A percentile compares a stretch with the other conserved stretches of the same genome.
These are phyloP conservation scores for Dipteronia sinensis DNA, from an alignment of 345 rosid species.

Conservation along the genomic window DNA sequence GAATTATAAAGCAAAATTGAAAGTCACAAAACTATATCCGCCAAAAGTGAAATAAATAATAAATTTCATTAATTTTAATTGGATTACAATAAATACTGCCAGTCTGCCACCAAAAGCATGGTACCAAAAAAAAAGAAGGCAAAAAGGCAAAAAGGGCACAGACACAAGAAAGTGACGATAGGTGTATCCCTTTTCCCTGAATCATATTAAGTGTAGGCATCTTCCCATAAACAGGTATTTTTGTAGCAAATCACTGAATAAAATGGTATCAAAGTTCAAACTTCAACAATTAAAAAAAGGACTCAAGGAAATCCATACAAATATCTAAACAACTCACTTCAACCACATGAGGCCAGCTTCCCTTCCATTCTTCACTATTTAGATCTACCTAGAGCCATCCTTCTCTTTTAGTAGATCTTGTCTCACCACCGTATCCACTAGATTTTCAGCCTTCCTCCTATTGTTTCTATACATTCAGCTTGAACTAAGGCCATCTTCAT, in stretches of 20 bases:
- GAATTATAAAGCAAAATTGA: slow-evolving; percentile 12
- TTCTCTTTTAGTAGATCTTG: neutral
- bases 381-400: neutral
- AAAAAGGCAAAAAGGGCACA: neutral
- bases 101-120: neutral
- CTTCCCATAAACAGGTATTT: neutral
- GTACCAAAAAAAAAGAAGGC: neutral
- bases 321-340: slow-evolving; percentile 1
- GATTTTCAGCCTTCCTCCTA: neutral
- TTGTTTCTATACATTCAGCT: neutral
- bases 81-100: neutral
- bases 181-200: neutral
- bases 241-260: neutral
- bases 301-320: neutral
- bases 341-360: slow-evolving; percentile 1
- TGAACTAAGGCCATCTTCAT: neutral
- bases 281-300: neutral
- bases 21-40: neutral
- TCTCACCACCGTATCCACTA: neutral
- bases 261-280: neutral
- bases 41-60: neutral
- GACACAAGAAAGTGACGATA: neutral
- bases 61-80: neutral
- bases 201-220: neutral
- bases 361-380: neutral